Evolutionary conservation across 495 filamentous ascomycete species (phyloP), one percentile per base, ranked within the genome.

Genomic region (Pseudomonodictys pantanalensis): DNA sequence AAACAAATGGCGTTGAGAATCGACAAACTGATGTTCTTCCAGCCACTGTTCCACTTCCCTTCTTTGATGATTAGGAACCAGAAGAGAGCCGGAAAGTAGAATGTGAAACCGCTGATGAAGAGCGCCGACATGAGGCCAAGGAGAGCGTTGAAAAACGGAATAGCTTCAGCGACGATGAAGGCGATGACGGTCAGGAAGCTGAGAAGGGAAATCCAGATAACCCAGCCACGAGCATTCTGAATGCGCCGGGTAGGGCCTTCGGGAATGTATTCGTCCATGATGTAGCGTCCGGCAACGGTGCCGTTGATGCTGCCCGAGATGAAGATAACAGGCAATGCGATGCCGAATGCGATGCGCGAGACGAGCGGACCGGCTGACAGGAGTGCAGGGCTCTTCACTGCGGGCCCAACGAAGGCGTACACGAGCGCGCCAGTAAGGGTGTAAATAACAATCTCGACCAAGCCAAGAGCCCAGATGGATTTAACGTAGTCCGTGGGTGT

Each of bases 281-380:
- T 60, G 38, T 71, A 56, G 42, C 72, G 72, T 15, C 49, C 47
- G 17, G 55, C 66, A n/a, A 68, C 66, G 33, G 62, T 64, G 71
- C 83, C 87, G 71, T 89, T 86, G 71, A 92, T 89, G 43, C 91
- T 86, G 52, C 86, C 85, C 3, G 81, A 78, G 38, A 88, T 78
- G 47, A 88, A 75, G 56, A 88, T 81, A 63, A 86, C 89, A 0
- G 90, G 90, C 15, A 89, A 77, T 22, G 89, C 90, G 59, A 93
- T 76, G 22, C 89, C 90, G 65, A 88, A 95, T 2, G 89, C 88
- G 32, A 92, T 71, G 70, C 88, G 90, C 52, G 81, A 79, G 15
- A 92, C 70, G 0, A 81, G 29, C 1, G 74, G 70, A 17, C 81
- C 77, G 7, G 86, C 83, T 0, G 85, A 85, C 11, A 84, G 78